Base-by-base conservation (phyloP, 148 eudicot species). In the Rhododendron mucronatum region DNA sequence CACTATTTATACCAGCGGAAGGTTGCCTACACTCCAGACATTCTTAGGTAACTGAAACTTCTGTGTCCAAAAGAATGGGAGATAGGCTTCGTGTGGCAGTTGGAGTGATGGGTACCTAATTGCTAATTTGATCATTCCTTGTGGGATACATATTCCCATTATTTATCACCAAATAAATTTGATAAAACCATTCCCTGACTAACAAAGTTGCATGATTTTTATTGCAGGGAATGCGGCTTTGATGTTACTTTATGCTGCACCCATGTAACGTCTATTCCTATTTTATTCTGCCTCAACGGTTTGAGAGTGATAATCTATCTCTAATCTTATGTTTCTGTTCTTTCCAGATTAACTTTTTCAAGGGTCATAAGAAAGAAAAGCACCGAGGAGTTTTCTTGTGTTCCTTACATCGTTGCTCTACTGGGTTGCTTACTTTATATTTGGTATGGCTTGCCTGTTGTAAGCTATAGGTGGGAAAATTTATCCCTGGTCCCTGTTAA, bases 361-460 rank as follows among this genome's bases (percentile, higher is more conserved):
- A 91, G 89, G 74, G 89, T 95, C 53, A 86, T 91, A 87, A 93
- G 61, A 89, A 95, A 92, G 94, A 95, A 87, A 89, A 93, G 94
- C 92, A 91, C 90, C 0, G 94, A 90, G 79, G 93, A 90, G 78
- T 95, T 89, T 80, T 94, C 98, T 35, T 93, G 94, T 45, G 89
- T 95, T 63, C 98, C 98, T 0, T 95, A 95, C 89, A 88, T 91
- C 55, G 26, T 93, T 59, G 93, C 98, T 59, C 87, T 95, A 45
- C 63, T 88, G 9, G 92, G 91, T 59, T 91, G 95, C 61, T 93
- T 91, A 41, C 71, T 94, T 35, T 95, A 95, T 82, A 90, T 94
- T 88, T 95, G 98, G 98, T 95, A 95, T 50, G 95, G 96, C 67
- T 89, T 94, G 89, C 98, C 98, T 45, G 53, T 94, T 23, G 98